Evolutionary conservation across 1,284 basidiomycete species (phyloP).

Genomic region (Ceratorhiza oryzae-sativae): DNA sequence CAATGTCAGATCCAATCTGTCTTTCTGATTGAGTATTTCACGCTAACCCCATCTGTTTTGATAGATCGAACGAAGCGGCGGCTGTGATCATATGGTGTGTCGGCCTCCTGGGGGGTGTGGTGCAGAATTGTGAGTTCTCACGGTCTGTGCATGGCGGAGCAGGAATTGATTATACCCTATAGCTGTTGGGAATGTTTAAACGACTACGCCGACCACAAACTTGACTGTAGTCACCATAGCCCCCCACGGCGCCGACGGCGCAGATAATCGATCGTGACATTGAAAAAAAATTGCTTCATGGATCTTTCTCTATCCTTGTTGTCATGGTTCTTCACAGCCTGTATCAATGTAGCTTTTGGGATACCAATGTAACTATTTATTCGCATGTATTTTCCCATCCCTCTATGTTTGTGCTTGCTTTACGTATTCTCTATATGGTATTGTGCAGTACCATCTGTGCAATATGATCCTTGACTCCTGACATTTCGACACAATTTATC

Average conservation of each 20-base stretch:
- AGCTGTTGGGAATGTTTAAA: slow-evolving; percentile 29
- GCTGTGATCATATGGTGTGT: slow-evolving; percentile 31
- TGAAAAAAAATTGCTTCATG: not conserved
- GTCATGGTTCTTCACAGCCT: too few species aligned
- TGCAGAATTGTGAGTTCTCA: slow-evolving; percentile 16
- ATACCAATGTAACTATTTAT: not conserved
- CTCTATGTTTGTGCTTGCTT: slow-evolving; percentile 6
- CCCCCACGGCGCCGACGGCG: not conserved
- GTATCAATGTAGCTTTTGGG: not conserved
- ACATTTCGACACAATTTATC: too few species aligned
- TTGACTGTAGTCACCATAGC: not conserved
- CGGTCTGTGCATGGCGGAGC: not conserved
- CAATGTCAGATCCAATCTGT: not conserved
- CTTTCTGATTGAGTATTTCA: not conserved
- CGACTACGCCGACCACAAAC: slow-evolving; percentile 6
- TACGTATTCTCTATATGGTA: not conserved
- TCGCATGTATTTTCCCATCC: not conserved
- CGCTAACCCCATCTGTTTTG: not conserved
- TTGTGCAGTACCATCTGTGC: not conserved
- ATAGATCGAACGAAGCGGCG: slow-evolving; percentile 33
- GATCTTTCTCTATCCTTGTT: too few species aligned
- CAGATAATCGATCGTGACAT: not conserved
- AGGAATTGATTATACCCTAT: not conserved
- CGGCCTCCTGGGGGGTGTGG: slow-evolving; percentile 19
- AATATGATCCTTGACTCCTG: not conserved